A percentile compares a stretch with the other conserved stretches of the same genome.
phyloP scores from a whole-genome alignment of 352 stramenopile species.

The Globisporangium iwayamae region DNA sequence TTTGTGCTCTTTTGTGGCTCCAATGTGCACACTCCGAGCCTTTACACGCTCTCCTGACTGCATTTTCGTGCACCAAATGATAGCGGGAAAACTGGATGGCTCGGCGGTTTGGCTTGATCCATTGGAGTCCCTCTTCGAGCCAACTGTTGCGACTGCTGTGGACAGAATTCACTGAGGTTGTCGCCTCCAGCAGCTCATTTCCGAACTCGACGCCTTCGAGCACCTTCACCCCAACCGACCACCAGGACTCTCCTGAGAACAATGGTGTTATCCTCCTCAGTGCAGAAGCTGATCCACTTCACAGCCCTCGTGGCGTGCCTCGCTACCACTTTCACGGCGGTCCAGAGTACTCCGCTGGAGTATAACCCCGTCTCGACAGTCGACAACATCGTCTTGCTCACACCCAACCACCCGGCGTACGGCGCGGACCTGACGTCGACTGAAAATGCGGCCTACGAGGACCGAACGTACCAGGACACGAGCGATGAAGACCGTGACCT shows the following conservation, averaged over 20 bases:
- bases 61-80: slow-evolving; percentile 3
- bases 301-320: slow-evolving; percentile 14
- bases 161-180: background rate
- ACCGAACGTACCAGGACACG: slow-evolving; percentile 21
- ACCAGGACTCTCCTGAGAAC: background rate
- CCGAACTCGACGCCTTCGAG: background rate
- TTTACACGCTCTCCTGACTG: slow-evolving; percentile 3
- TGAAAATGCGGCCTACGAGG: slow-evolving; percentile 19
- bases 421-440: slow-evolving; percentile 16
- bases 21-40: background rate
- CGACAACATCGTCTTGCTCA: slow-evolving; percentile 24
- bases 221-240: background rate
- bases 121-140: background rate
- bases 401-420: slow-evolving; percentile 37
- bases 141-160: background rate
- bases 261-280: slow-evolving; percentile 9
- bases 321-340: slow-evolving; percentile 3
- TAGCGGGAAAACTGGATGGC: background rate
- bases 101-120: background rate
- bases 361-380: slow-evolving; percentile 27
- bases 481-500: slow-evolving; percentile 4
- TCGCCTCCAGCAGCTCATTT: background rate
- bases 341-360: slow-evolving; percentile 16
- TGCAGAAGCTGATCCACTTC: slow-evolving; percentile 11
- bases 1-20: background rate